Base-by-base conservation (phyloP, 2,329 filamentous ascomycete genomes). In the Colletotrichum aenigma region DNA sequence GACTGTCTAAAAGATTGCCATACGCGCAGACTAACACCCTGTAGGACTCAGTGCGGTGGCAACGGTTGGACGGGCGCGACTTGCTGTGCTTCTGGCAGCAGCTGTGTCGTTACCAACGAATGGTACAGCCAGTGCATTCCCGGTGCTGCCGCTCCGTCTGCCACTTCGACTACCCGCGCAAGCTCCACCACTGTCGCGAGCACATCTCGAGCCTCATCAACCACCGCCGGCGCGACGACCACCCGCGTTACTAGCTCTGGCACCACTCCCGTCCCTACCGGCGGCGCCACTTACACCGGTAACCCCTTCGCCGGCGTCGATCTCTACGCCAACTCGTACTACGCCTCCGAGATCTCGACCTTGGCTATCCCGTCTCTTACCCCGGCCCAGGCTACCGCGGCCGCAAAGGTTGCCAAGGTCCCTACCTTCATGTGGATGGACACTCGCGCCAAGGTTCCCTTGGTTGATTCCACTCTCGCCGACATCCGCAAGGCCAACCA, bases 301-400 rank as follows among this genome's bases (percentile, higher is more conserved):
- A 91, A 91, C 83, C 89, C 89, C 16, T 91, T 89, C 81, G 76
- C 81, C 13, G 88, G 87, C 18, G 87, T 90, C 66, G 81, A 85
- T 66, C 83, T 88, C 79, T 91, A 88, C 86, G 87, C 89, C 80
- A 91, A 91, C 83, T 82, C 81, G 71, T 90, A 87, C 84, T 91
- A 91, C 79, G 85, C 87, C n/a, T 88, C 88, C 21, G 89, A 91
- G 81, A 86, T 91, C 72, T 85, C 86, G 71, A 87, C 81, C 43
- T 83, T 88, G 21, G 93, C 93, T 9, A 89, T 94, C 24, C 93
- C 93, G 10, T 90, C 89, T 18, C 83, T 95, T 75, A 89, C 89
- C 12, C 87, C 89, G 6, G 86, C 90, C 28, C 84, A 89, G 81
- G 88, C 88, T 16, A 88, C 90, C 21, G 88, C 87, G 76, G 88